phyloP scores from a whole-genome alignment of 2,329 filamentous ascomycete species.

The Mollisiaceae sp. region DNA sequence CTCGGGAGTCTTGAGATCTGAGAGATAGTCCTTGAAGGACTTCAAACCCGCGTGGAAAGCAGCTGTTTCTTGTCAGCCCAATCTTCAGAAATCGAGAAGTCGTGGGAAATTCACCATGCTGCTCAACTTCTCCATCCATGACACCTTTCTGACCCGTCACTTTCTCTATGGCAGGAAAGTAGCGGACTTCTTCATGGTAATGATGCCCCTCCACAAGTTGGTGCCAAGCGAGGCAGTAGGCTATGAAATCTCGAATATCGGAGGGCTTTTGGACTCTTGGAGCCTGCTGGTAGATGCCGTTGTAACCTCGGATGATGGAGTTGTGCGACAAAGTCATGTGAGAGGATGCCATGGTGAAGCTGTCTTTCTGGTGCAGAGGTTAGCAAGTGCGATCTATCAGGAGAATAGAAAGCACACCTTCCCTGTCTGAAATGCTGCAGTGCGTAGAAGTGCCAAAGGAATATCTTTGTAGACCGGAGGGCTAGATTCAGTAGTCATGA shows the following conservation, averaged over 20 bases:
- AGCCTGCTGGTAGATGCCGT: constrained; percentile 66
- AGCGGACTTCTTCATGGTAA: constrained; percentile 27
- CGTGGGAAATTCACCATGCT: constrained; percentile 28
- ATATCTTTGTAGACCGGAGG: constrained; percentile 21
- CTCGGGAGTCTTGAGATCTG: constrained; percentile 8
- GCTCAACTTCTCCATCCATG: constrained; percentile 30
- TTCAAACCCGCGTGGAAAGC: constrained; percentile 30
- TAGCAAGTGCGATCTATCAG: neutral
- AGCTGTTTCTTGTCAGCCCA: constrained; percentile 16
- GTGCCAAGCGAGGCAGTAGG: constrained; percentile 62
- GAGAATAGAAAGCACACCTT: constrained; percentile 13
- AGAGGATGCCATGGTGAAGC: constrained; percentile 63
- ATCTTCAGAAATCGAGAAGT: neutral
- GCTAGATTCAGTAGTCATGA: neutral
- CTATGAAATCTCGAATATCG: constrained; percentile 62
- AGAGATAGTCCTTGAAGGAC: constrained; percentile 28
- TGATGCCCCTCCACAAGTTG: constrained; percentile 56
- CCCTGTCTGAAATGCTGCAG: constrained; percentile 23
- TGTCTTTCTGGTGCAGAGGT: constrained; percentile 31
- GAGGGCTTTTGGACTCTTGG: constrained; percentile 51
- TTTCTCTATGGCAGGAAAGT: constrained; percentile 30
- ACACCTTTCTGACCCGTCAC: constrained; percentile 25
- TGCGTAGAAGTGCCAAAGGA: constrained; percentile 20
- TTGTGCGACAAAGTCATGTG: constrained; percentile 69
- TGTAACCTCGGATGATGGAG: constrained; percentile 65